Conservation (phyloP, 257 asterid species). For the Fraxinus pennsylvanica region DNA sequence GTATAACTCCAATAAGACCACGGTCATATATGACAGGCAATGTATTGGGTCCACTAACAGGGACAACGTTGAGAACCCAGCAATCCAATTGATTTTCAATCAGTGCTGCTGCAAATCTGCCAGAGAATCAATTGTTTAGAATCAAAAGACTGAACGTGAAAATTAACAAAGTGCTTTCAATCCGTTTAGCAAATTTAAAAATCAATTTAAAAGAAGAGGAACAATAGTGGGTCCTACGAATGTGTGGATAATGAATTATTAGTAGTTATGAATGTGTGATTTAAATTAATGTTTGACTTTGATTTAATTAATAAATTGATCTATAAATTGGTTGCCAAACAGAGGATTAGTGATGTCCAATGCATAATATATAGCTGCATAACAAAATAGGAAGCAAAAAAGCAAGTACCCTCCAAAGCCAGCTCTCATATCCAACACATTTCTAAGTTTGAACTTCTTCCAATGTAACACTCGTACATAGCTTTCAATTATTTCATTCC, state of each 20-base stretch:
- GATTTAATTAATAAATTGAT: too few relatives aligned
- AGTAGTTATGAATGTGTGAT: too few relatives aligned
- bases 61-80: slow-evolving; percentile 95
- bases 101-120: slow-evolving; percentile 91
- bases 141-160: background rate
- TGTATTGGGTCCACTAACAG: slow-evolving; percentile 90
- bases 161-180: background rate
- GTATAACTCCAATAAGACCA: slow-evolving; percentile 94
- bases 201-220: too few relatives aligned
- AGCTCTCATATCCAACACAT: slow-evolving; percentile 98
- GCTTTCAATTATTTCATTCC: slow-evolving; percentile 74
- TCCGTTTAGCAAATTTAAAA: too few relatives aligned
- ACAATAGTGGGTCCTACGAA: too few relatives aligned
- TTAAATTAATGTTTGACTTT: too few relatives aligned
- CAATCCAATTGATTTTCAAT: slow-evolving; percentile 66
- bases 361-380: slow-evolving; percentile 10
- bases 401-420: slow-evolving; percentile 85
- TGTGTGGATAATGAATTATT: too few relatives aligned
- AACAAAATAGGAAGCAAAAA: slow-evolving; percentile 9
- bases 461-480: slow-evolving; percentile 65
- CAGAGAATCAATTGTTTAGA: slow-evolving; percentile 23
- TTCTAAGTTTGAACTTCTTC: slow-evolving; percentile 66
- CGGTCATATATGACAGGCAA: slow-evolving; percentile 94
- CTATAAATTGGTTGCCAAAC: too few relatives aligned
- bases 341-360: background rate